Percentiles rank a stretch among this genome's conserved stretches.
phyloP scores from a whole-genome alignment of 2,329 filamentous ascomycete genomes.

The Pleurostoma richardsiae region DNA sequence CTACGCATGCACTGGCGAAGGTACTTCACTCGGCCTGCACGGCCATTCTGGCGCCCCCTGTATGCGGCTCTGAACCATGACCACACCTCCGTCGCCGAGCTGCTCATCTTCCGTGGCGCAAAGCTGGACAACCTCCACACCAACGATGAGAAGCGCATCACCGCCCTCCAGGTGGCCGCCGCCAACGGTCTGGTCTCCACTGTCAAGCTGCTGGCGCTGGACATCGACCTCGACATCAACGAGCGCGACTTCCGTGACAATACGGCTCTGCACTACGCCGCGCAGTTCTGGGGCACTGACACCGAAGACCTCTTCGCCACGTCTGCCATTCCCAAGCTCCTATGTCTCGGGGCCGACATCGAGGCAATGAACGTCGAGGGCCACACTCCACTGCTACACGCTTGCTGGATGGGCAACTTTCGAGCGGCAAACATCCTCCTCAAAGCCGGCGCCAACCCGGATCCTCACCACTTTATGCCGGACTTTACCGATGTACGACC shows the following conservation, averaged over 20 bases:
- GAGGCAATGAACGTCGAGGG: conserved; percentile 14
- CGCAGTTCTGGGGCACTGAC: conserved; percentile 11
- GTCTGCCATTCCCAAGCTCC: conserved; percentile 11
- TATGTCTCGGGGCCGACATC: conserved; percentile 15
- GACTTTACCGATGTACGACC: conserved; percentile 14
- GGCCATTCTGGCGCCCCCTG: conserved; percentile 13
- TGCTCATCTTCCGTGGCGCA: conserved; percentile 15
- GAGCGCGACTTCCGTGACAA: conserved; percentile 14
- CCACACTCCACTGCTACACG: conserved; percentile 14
- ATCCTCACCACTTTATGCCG: conserved; percentile 13
- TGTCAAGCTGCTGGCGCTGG: conserved; percentile 15
- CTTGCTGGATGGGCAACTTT: conserved; percentile 15
- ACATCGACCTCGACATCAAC: conserved; percentile 13
- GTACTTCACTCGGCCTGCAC: conserved; percentile 9
- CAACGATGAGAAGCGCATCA: conserved; percentile 7
- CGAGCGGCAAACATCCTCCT: conserved; percentile 17
- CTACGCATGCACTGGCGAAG: conserved; percentile 3
- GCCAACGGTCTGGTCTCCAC: conserved; percentile 13
- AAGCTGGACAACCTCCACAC: conserved; percentile 9
- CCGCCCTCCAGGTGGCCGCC: conserved; percentile 16
- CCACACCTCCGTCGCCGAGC: conserved; percentile 13
- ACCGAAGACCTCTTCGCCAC: conserved; percentile 4
- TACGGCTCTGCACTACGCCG: conserved; percentile 16
- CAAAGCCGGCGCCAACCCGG: conserved; percentile 13
- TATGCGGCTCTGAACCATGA: conserved; percentile 15